A percentile compares a stretch with the other conserved stretches of the same genome.
Evolutionary conservation across 345 rosid species (phyloP).

Genomic region (Hibiscus trionum): DNA sequence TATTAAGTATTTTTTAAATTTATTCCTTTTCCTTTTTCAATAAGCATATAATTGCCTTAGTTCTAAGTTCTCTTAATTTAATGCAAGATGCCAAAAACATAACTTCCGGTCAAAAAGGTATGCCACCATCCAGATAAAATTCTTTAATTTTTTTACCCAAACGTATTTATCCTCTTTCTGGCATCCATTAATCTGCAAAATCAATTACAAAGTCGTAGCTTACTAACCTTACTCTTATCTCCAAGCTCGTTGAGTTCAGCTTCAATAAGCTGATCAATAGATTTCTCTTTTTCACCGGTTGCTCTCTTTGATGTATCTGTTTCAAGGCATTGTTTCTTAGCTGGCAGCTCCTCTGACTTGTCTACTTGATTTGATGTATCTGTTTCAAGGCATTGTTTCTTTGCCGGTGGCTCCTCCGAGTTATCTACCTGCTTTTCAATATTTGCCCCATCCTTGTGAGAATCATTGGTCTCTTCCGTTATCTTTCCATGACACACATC

Average conservation of each 20-base stretch:
- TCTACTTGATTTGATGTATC: constrained; percentile 18
- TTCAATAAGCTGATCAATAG: constrained; percentile 87
- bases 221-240: constrained; percentile 76
- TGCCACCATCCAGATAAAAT: neutral
- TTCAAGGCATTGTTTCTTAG: constrained; percentile 59
- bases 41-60: neutral
- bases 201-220: neutral
- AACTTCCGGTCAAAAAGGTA: neutral
- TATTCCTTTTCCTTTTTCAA: neutral
- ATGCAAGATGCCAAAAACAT: neutral
- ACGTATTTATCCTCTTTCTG: neutral
- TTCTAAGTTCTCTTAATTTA: neutral
- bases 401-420: constrained; percentile 47
- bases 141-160: neutral
- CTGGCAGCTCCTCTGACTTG: constrained; percentile 46
- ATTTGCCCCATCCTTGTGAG: constrained; percentile 23
- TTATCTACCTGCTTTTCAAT: constrained; percentile 27
- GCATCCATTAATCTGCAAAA: neutral
- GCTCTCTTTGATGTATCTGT: constrained; percentile 25
- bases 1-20: neutral
- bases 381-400: constrained; percentile 53
- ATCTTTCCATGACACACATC: constrained; percentile 19
- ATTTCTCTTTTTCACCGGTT: constrained; percentile 34
- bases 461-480: constrained; percentile 19
- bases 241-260: constrained; percentile 88